Conservation (phyloP, 169 alveolate genomes). For the Theileria equi region DNA sequence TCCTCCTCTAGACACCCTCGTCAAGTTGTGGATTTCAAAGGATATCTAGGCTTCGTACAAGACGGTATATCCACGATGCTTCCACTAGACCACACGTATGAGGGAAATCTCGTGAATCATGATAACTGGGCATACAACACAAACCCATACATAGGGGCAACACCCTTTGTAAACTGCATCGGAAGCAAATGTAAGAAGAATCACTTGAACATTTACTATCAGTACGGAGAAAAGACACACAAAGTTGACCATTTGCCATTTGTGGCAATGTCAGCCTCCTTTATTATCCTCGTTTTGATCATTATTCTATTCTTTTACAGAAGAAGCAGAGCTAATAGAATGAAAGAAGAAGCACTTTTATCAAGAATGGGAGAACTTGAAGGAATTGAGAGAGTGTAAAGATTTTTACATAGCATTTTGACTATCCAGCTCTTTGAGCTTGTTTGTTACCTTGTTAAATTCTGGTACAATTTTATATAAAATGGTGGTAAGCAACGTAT, state of each 20-base stretch:
- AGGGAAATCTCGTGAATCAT: neutral
- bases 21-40: too few relatives aligned
- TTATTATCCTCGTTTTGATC: neutral
- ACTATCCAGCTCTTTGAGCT: constrained; percentile 14
- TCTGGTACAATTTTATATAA: constrained; percentile 55
- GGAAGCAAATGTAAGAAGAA: constrained; percentile 18
- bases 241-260: neutral
- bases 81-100: neutral
- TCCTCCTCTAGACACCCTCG: too few relatives aligned
- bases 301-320: constrained; percentile 4
- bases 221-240: neutral
- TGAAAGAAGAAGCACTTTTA: constrained; percentile 1
- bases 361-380: constrained; percentile 13
- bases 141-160: constrained; percentile 28
- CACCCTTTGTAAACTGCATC: constrained; percentile 26
- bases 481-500: constrained; percentile 33
- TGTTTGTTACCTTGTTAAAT: constrained; percentile 32
- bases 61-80: neutral
- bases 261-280: neutral
- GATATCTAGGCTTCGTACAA: too few relatives aligned
- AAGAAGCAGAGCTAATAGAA: constrained; percentile 1
- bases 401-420: neutral
- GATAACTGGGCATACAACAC: constrained; percentile 29
- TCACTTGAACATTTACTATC: constrained; percentile 12
- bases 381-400: neutral